A percentile compares a stretch with the other conserved stretches of the same genome.
Evolutionary conservation across 345 rosid species (phyloP).

Genomic region (Eucalyptus microcorys): DNA sequence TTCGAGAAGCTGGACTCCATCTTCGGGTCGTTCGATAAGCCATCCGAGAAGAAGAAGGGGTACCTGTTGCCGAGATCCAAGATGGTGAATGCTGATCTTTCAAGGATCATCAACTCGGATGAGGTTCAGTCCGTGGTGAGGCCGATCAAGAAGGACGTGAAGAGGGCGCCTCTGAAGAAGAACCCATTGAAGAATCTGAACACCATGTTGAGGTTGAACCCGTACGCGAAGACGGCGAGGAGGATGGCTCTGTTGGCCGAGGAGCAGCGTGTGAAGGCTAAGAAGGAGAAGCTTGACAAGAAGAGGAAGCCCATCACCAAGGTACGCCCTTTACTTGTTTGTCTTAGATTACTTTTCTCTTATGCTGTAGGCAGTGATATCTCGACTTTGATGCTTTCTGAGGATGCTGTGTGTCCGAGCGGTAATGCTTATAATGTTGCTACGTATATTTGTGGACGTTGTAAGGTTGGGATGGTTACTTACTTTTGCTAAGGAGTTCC

Average conservation of each 20-base stretch:
- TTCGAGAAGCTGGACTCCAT: slow-evolving; percentile 86
- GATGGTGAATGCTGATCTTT: slow-evolving; percentile 93
- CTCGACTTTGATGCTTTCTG: background rate
- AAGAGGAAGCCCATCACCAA: slow-evolving; percentile 61
- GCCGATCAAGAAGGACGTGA: slow-evolving; percentile 57
- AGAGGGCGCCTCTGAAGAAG: slow-evolving; percentile 84
- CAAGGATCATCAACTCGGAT: slow-evolving; percentile 90
- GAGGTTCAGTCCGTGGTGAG: slow-evolving; percentile 91
- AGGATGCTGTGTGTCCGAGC: background rate
- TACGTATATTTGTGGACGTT: background rate
- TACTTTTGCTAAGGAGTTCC: background rate
- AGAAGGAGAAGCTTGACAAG: slow-evolving; percentile 96
- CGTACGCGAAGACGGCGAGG: slow-evolving; percentile 92
- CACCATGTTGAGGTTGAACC: slow-evolving; percentile 76
- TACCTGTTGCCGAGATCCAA: slow-evolving; percentile 78
- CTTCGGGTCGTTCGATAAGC: slow-evolving; percentile 77
- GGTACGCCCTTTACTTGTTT: slow-evolving; percentile 24
- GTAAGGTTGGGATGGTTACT: background rate
- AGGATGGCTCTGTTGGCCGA: slow-evolving; percentile 94
- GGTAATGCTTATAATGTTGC: background rate
- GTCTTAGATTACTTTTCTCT: background rate
- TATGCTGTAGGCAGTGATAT: background rate
- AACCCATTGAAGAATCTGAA: slow-evolving; percentile 87
- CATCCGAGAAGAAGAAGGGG: slow-evolving; percentile 84
- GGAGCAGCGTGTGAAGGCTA: slow-evolving; percentile 78